These are phyloP conservation scores for Penicillium brasilianum DNA, from an alignment of 2,329 filamentous ascomycete species.

Conservation along the genomic window DNA sequence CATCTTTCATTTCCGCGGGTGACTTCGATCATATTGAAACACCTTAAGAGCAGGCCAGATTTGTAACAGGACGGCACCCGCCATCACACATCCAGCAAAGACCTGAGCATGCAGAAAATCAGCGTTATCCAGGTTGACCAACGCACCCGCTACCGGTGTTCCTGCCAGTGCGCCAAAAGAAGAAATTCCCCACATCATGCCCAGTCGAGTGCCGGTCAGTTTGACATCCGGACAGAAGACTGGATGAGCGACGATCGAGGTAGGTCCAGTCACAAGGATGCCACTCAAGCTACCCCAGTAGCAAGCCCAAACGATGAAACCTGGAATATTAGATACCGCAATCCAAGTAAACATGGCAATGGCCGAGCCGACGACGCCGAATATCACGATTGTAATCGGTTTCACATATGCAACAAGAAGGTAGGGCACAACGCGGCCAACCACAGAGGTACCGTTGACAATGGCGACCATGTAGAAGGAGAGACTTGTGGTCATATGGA, in stretches of 20 bases:
- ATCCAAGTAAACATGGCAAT: constrained; percentile 44
- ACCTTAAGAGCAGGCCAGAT: constrained; percentile 35
- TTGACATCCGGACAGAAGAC: constrained; percentile 34
- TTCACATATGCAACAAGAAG: constrained; percentile 44
- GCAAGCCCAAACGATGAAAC: constrained; percentile 40
- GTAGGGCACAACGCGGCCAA: constrained; percentile 56
- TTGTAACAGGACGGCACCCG: constrained; percentile 35
- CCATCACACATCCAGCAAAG: constrained; percentile 42
- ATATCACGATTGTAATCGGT: constrained; percentile 32
- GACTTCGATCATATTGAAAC: constrained; percentile 27
- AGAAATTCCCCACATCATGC: constrained; percentile 45
- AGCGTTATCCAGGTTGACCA: constrained; percentile 35
- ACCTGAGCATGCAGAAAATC: constrained; percentile 38
- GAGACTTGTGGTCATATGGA: constrained; percentile 55
- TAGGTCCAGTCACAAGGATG: constrained; percentile 38
- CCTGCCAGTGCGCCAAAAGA: constrained; percentile 39
- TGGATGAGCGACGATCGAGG: constrained; percentile 38
- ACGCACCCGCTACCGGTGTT: constrained; percentile 39
- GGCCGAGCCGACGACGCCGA: constrained; percentile 28
- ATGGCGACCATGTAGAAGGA: constrained; percentile 57
- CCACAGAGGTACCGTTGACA: constrained; percentile 57
- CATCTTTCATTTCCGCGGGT: neutral
- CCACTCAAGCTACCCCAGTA: constrained; percentile 41
- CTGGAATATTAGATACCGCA: constrained; percentile 27
- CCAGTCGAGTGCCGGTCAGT: constrained; percentile 37